phyloP scores from a whole-genome alignment of 768 basidiomycete genomes.

The Leccinum disarticulatum region DNA sequence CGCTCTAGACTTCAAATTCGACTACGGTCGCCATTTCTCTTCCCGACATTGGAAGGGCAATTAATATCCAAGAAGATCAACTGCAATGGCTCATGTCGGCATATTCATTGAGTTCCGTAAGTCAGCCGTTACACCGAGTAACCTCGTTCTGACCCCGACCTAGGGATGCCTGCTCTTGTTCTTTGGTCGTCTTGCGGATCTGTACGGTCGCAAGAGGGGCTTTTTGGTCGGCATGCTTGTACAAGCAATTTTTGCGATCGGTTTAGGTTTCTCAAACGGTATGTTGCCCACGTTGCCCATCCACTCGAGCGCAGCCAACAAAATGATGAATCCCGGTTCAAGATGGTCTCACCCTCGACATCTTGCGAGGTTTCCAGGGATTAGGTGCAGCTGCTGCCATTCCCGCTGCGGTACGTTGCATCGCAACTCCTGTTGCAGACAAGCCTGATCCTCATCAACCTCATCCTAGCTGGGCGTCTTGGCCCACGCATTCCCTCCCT shows the following conservation, averaged over 20 bases:
- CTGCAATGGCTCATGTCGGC: conserved; percentile 71
- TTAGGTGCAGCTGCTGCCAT: conserved; percentile 76
- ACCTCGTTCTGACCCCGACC: conserved; percentile 6
- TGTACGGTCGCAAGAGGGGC: conserved; percentile 69
- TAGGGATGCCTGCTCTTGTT: conserved; percentile 79
- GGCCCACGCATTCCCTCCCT: conserved; percentile 73
- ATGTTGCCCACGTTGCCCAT: conserved; percentile 5
- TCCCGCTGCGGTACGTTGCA: conserved; percentile 59
- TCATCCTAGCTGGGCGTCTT: conserved; percentile 69
- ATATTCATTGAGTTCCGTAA: conserved; percentile 66
- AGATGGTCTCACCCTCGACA: conserved; percentile 62
- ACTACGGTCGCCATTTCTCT: conserved; percentile 53
- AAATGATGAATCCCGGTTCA: neutral
- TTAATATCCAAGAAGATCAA: conserved; percentile 48
- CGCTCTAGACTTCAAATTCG: conserved; percentile 28
- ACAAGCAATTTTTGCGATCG: conserved; percentile 58
- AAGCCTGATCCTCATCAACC: conserved; percentile 1
- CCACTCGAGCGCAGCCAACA: too few relatives aligned
- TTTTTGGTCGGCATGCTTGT: conserved; percentile 62
- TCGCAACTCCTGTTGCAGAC: neutral
- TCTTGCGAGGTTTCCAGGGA: conserved; percentile 79
- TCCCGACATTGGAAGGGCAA: conserved; percentile 49
- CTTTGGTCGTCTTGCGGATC: conserved; percentile 76
- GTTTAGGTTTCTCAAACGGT: conserved; percentile 63
- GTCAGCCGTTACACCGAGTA: conserved; percentile 17